phyloP scores from a whole-genome alignment of 495 filamentous ascomycete species.

The Podospora tetraspora region DNA sequence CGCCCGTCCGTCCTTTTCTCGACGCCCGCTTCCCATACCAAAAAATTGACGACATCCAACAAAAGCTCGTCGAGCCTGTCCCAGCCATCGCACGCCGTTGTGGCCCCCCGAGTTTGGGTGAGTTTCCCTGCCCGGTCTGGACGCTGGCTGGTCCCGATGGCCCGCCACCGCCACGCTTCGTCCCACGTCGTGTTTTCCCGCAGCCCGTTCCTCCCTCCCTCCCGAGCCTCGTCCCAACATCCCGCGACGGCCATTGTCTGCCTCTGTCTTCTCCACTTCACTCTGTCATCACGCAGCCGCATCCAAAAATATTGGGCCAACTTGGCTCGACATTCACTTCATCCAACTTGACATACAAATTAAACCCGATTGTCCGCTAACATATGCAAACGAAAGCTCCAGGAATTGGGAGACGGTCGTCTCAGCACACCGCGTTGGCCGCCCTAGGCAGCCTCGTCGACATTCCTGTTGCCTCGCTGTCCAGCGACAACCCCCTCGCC shows the following conservation, averaged over 20 bases:
- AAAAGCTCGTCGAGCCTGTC: not conserved
- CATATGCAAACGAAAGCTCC: not conserved
- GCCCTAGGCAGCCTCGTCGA: not conserved
- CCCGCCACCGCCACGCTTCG: slow-evolving; percentile 4
- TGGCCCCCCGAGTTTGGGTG: slow-evolving; percentile 4
- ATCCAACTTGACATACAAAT: not conserved
- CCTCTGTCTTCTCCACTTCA: slow-evolving; percentile 5
- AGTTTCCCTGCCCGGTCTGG: not conserved
- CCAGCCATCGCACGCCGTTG: not conserved
- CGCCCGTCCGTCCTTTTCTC: not conserved
- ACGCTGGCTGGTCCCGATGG: slow-evolving; percentile 1
- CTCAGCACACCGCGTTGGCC: not conserved
- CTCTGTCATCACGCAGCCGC: not conserved
- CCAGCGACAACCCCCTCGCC: not conserved
- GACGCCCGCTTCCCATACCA: not conserved
- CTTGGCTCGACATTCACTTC: not conserved
- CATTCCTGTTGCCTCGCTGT: not conserved
- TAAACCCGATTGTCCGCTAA: not conserved
- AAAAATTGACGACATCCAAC: not conserved
- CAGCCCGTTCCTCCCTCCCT: slow-evolving; percentile 4
- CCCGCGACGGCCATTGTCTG: not conserved
- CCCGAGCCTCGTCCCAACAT: slow-evolving; percentile 4
- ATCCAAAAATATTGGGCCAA: not conserved
- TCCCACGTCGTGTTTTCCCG: slow-evolving; percentile 8
- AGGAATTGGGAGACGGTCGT: slow-evolving; percentile 2